Percentiles rank a stretch among this genome's conserved stretches.
phyloP scores from a whole-genome alignment of 352 stramenopile genomes.

The Pythium aristosporum region DNA sequence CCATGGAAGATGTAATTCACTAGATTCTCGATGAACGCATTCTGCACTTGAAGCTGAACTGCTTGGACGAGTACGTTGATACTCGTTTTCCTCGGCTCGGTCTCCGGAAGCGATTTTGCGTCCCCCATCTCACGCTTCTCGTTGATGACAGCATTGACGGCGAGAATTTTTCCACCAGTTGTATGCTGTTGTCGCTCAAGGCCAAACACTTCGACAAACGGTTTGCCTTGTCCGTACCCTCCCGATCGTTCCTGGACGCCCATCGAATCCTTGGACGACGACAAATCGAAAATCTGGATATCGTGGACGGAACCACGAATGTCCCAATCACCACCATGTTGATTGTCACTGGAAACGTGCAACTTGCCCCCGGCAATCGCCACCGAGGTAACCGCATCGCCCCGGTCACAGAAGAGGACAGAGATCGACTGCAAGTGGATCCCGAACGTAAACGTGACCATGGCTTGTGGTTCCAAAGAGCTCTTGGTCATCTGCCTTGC shows the following conservation, averaged over 20 bases:
- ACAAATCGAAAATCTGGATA: constrained; percentile 73
- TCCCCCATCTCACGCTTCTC: constrained; percentile 13
- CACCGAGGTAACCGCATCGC: constrained; percentile 60
- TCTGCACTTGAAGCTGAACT: constrained; percentile 51
- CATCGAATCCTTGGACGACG: constrained; percentile 28
- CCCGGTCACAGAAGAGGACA: constrained; percentile 71
- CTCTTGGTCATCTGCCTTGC: neutral
- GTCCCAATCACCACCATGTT: constrained; percentile 29
- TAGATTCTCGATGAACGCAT: constrained; percentile 61
- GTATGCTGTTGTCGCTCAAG: constrained; percentile 29
- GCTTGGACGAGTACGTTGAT: constrained; percentile 49
- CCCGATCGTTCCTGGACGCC: constrained; percentile 2
- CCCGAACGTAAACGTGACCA: constrained; percentile 38
- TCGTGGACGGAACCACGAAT: constrained; percentile 55
- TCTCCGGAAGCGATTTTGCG: neutral
- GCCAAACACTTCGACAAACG: constrained; percentile 57
- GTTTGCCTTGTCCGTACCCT: constrained; percentile 21
- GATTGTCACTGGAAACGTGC: constrained; percentile 6
- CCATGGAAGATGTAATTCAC: constrained; percentile 60
- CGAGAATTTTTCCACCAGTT: constrained; percentile 33
- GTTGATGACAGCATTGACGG: constrained; percentile 44
- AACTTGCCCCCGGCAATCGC: constrained; percentile 43
- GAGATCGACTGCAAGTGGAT: constrained; percentile 74
- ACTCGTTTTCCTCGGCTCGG: constrained; percentile 31
- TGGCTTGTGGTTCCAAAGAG: neutral